Evolutionary conservation across 1,139 yeast species (phyloP).

Genomic region (Citeromyces hawaiiensis): DNA sequence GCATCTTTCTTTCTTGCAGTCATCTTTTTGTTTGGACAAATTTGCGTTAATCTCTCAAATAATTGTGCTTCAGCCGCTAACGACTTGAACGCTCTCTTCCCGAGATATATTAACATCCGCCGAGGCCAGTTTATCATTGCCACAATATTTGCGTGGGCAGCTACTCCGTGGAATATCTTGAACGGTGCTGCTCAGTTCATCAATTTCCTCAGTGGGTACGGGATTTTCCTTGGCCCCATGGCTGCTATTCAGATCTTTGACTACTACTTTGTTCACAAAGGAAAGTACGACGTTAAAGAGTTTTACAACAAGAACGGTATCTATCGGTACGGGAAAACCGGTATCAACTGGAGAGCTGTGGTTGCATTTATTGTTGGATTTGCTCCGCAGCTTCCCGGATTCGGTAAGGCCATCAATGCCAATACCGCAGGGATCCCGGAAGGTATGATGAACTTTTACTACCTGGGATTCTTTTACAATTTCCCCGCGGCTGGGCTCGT

Average conservation of each 20-base stretch:
- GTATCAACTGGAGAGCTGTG: slow-evolving; percentile 29
- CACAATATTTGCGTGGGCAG: slow-evolving; percentile 12
- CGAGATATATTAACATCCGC: slow-evolving; percentile 19
- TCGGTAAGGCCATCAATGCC: slow-evolving; percentile 11
- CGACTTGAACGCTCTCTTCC: slow-evolving; percentile 19
- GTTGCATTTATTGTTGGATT: slow-evolving; percentile 26
- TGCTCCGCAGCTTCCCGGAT: slow-evolving; percentile 20
- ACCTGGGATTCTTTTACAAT: slow-evolving; percentile 4
- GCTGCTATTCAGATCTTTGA: slow-evolving; percentile 28
- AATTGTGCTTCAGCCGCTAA: slow-evolving; percentile 44
- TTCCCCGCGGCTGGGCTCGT: slow-evolving; percentile 4
- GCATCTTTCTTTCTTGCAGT: slow-evolving; percentile 17
- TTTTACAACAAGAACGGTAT: slow-evolving; percentile 23
- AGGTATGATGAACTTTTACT: slow-evolving; percentile 2
- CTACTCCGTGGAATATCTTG: slow-evolving; percentile 22
- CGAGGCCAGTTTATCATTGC: slow-evolving; percentile 19
- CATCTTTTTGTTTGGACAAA: slow-evolving; percentile 15
- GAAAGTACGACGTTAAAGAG: slow-evolving; percentile 19
- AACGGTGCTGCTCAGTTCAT: slow-evolving; percentile 18
- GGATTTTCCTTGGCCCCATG: slow-evolving; percentile 27
- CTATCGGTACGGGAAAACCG: slow-evolving; percentile 21
- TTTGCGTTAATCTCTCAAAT: slow-evolving; percentile 12
- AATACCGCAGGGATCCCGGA: slow-evolving; percentile 11
- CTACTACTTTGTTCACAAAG: slow-evolving; percentile 22
- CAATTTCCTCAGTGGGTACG: slow-evolving; percentile 21